Evolutionary conservation across 352 stramenopile genomes (phyloP).

Genomic region (Phytophthora aleatoria): DNA sequence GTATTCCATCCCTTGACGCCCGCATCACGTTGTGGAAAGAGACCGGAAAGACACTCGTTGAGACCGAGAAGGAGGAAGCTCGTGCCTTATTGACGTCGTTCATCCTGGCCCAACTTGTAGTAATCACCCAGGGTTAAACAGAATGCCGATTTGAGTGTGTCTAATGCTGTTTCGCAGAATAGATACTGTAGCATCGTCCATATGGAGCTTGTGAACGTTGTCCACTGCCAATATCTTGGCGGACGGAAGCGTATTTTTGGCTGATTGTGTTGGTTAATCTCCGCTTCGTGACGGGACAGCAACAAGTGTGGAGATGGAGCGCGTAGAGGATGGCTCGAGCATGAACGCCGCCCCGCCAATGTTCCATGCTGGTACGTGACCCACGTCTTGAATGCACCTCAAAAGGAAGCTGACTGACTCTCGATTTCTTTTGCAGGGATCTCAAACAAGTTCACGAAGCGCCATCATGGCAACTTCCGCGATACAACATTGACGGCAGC

Average conservation of each 20-base stretch:
- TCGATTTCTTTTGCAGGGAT: constrained; percentile 46
- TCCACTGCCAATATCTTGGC: constrained; percentile 9
- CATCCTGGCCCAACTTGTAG: constrained; percentile 55
- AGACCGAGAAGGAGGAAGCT: constrained; percentile 77
- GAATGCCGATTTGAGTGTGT: constrained; percentile 10
- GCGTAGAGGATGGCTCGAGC: constrained; percentile 38
- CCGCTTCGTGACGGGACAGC: background rate
- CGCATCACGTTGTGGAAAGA: constrained; percentile 82
- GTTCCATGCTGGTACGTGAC: constrained; percentile 41
- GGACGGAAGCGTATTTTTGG: constrained; percentile 42
- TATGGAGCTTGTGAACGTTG: constrained; percentile 24
- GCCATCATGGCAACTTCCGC: constrained; percentile 68
- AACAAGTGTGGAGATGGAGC: constrained; percentile 32
- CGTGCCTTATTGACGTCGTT: constrained; percentile 65
- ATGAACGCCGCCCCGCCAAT: constrained; percentile 40
- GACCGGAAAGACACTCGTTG: constrained; percentile 72
- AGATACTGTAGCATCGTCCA: constrained; percentile 14
- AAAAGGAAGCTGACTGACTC: no score
- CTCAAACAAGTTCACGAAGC: constrained; percentile 86
- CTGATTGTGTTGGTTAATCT: constrained; percentile 19
- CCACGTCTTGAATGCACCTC: background rate
- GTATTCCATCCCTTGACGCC: constrained; percentile 76
- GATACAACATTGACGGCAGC: constrained; percentile 77
- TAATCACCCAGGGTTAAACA: constrained; percentile 41
- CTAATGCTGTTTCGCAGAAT: constrained; percentile 25